Conservation (phyloP, 2,329 filamentous ascomycete genomes). For the Penicillium sp. region DNA sequence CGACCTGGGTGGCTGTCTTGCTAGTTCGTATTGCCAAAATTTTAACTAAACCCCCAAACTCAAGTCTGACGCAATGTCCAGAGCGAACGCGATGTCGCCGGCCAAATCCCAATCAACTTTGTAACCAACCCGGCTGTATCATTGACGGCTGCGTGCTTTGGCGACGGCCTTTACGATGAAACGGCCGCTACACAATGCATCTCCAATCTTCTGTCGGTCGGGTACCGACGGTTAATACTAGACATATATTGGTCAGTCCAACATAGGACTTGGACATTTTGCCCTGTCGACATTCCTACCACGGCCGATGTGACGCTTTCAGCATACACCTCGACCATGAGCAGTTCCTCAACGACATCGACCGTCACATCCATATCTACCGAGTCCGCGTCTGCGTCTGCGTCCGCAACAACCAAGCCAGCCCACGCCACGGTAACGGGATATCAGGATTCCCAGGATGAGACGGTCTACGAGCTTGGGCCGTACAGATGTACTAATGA, state of each 20-base stretch:
- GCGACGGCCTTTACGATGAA: slow-evolving; percentile 54
- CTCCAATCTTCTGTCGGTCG: slow-evolving; percentile 62
- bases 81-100: slow-evolving; percentile 63
- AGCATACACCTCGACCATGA: slow-evolving; percentile 10
- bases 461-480: slow-evolving; percentile 50
- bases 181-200: slow-evolving; percentile 56
- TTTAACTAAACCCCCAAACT: neutral
- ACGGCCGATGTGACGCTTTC: slow-evolving; percentile 25
- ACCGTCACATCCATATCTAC: slow-evolving; percentile 13
- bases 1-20: slow-evolving; percentile 42
- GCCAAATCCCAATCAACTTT: slow-evolving; percentile 63
- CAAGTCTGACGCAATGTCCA: slow-evolving; percentile 29
- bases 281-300: slow-evolving; percentile 56
- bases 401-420: slow-evolving; percentile 20
- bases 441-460: slow-evolving; percentile 22
- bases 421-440: slow-evolving; percentile 25
- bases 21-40: slow-evolving; percentile 31
- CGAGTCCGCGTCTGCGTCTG: neutral
- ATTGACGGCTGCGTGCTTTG: slow-evolving; percentile 61
- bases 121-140: slow-evolving; percentile 59
- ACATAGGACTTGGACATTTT: slow-evolving; percentile 58
- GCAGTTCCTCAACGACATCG: slow-evolving; percentile 17
- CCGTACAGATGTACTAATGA: slow-evolving; percentile 56
- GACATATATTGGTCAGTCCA: slow-evolving; percentile 65
- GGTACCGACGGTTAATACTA: slow-evolving; percentile 58